Base-by-base conservation (phyloP, 1,284 basidiomycete species). In the Coniferiporia sulphurascens region DNA sequence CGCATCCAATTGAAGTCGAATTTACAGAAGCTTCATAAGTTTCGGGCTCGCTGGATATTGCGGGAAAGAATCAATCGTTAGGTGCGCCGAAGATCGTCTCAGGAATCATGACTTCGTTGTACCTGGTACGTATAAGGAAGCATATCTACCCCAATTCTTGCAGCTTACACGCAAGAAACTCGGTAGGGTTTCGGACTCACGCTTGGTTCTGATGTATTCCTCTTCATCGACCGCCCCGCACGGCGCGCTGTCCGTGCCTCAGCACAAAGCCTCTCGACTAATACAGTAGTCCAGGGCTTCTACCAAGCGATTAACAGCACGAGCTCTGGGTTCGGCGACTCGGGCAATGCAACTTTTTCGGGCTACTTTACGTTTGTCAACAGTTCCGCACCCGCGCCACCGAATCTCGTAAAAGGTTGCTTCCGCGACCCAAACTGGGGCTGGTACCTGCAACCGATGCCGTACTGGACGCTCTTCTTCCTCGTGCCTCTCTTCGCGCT, bases 21-120 rank as follows among this genome's bases (percentile, higher is more conserved):
- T 41, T 41, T 15, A 12, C 22, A 32, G 35, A n/a, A 8, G 27
- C 17, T 22, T 48, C 45, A 57, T 55, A 67, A 92, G 91, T 93
- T 65, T 90, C 86, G 66, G 91, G 90, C 63, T 91, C 91, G 19
- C 78, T 94, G 60, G 92, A 95, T 70, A 76, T 95, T 54, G 91
- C 91, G 1, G 93, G 91, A 0, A 93, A 91, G 72, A 93, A 93
- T 67, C 56, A 52, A 21, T 43, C 52, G 34, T 46, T 62, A 9
- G 61, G 61, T 3, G 48, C 52, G 3, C 61, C 61, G 19, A 62
- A 62, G 53, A 90, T 93, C 52, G 83, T 94, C 1, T 88, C 87
- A 53, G 92, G 92, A 22, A 91, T 94, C 62, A 93, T 94, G 55
- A 94, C 93, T 69, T 92, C 91, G 0, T 76, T 94, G n/a, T 93